Evolutionary conservation across 305 asterid species (phyloP), one percentile per base, ranked within the genome.

Genomic region (Rubia balearica): DNA sequence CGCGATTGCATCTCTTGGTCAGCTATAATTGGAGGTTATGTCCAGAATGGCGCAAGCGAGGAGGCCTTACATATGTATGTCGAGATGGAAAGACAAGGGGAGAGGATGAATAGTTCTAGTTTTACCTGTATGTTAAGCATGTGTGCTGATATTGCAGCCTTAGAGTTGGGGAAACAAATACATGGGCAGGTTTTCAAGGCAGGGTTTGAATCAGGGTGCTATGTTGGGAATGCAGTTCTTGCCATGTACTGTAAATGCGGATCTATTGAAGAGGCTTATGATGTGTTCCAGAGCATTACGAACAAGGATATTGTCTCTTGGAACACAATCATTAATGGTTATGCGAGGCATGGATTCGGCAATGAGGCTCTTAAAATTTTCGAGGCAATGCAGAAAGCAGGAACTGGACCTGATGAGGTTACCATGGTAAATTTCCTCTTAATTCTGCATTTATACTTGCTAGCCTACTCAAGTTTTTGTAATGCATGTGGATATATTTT

Each of bases 1-100:
- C 88, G 89, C 64, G 96, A 93, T 83, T 89, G 91, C 82, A 86
- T 93, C 77, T 89, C 98, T 51, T 93, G 97, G 97, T 96, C 98
- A 6, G 97, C 98, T 61, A 93, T 93, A 72, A 90, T 90, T 73
- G 87, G 91, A 19, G 96, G 94, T 42, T 85, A 93, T 82, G 85
- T 85, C 77, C 98, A 90, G 80, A 77, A 84, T 70, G 92, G 91
- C 57, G 85, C 84, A 2, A 81, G 89, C 8, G 94, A 87, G 65
- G 88, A 81, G 67, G 96, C 94, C 38, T 72, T 93, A 16, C 78
- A 17, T 67, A 68, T 93, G 83, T 89, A 90, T 77, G 75, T 82
- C 36, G 80, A 80, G 57, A 87, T 88, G 94, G 78, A 79, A 67
- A 87, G 94, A 73, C 83, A 79, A 38, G 96, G 90, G 48, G 95